Conservation (phyloP, 768 basidiomycete species). For the Phlebiopsis gigantea region DNA sequence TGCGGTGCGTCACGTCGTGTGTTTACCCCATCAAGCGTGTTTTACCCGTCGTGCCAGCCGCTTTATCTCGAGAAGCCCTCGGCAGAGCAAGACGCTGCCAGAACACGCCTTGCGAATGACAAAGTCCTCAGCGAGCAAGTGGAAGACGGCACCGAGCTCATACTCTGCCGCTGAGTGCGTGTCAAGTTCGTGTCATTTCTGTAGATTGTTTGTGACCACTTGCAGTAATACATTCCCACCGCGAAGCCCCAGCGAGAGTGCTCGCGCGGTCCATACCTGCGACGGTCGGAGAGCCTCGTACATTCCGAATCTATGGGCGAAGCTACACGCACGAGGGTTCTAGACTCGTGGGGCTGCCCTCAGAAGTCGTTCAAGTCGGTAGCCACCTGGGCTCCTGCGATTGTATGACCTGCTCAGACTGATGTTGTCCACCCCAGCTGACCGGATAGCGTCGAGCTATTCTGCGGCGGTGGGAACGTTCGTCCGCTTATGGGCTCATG, state of each 20-base stretch:
- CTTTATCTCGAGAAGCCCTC: conserved; percentile 33
- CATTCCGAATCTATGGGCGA: neutral
- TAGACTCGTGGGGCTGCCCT: neutral
- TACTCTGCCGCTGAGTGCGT: conserved; percentile 4
- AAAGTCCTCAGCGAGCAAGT: conserved; percentile 42
- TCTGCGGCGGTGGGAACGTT: neutral
- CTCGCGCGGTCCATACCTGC: neutral
- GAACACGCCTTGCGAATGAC: conserved; percentile 40
- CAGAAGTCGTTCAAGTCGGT: neutral
- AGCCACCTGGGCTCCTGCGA: neutral
- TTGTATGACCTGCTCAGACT: neutral
- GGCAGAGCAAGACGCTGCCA: conserved; percentile 21
- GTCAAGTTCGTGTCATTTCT: neutral
- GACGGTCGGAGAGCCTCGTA: neutral
- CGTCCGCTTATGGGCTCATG: neutral
- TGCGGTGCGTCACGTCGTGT: conserved; percentile 26
- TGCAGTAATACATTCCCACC: neutral
- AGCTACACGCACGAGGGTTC: neutral
- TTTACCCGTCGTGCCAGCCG: conserved; percentile 29
- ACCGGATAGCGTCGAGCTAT: neutral
- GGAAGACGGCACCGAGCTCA: conserved; percentile 43
- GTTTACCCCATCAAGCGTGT: neutral
- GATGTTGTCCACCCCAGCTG: neutral
- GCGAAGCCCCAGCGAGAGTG: neutral
- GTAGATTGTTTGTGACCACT: neutral